Evolutionary conservation across 257 asterid species (phyloP), one percentile per base, ranked within the genome.

Genomic region (Dorcoceras hygrometricum): DNA sequence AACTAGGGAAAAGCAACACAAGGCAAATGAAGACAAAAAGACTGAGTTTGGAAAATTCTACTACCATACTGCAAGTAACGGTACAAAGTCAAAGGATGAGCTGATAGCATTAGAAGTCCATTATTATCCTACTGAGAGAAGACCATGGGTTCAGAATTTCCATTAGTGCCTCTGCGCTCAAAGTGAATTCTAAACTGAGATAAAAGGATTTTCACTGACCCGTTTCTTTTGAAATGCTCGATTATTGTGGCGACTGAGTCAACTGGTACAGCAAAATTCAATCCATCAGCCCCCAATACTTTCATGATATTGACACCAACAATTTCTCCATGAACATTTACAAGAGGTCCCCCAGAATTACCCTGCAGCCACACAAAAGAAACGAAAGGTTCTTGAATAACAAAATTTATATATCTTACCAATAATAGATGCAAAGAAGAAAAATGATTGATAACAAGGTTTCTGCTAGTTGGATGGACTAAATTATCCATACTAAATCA

Each of bases 311-410:
- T 91, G 68, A 87, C 87, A 46, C 97, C 97, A 19, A 92, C 31
- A 57, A 92, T 85, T 84, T 92, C 97, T 62, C 98, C 98, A 69
- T 92, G 92, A 68, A 82, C 71, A 76, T 89, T 87, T 69, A 89
- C 84, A 65, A 92, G 93, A 65, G 98, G 98, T 67, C 97, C 98
- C 16, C 97, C 96, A 29, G 97, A 89, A 82, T 92, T 92, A 63
- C 97, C 98, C 98, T 92, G 65, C 76, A 82, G 36, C 28, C 31
- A 59, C n/a, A 56, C 22, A 65, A 59, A 50, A 26, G 43, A n/a
- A 59, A 77, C 28, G 22, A 36, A 36, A 27, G 69, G 22, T 43
- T 50, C 18, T 48, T 24, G 48, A 69, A 62, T 62, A 28, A 48
- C 63, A 67, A 65, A 24, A 31, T 68, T 66, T 59, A 51, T 39